Evolutionary conservation across 352 stramenopile genomes (phyloP), one percentile per base, ranked within the genome.

Genomic region (Phytopythium delawarense): DNA sequence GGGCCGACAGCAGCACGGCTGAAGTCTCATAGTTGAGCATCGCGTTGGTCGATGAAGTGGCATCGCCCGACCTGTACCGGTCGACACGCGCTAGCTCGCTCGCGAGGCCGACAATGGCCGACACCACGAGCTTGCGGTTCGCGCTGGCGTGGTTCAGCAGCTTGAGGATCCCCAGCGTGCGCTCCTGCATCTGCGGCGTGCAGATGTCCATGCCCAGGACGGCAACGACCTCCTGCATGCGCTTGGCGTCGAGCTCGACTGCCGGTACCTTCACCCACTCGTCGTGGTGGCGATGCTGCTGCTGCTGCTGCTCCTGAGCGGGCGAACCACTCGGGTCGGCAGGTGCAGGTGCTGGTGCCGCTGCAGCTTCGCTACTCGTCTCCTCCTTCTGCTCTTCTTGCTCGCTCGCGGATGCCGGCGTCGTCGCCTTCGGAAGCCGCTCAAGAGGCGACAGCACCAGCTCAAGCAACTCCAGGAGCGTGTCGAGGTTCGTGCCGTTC

Each of bases 391-490:
- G 75, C 62, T 88, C 72, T 40, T 81, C 72, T 53, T 77, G 69
- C 23, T 76, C 68, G 11, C 70, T 64, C n/a, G 9, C 23, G 2
- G 59, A 37, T 6, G 56, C 55, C 1, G 21, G 18, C 2, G 62
- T 57, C 15, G 40, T 25, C 49, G 71, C 75, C 65, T 67, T 84
- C 72, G 58, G 75, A 6, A 98, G 57, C 13, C 93, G 77, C 30
- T 89, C 88, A 15, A 98, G 73, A 37, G 94, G 95, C 7, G 87
- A 81, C 13, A 98, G 71, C 46, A 97, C 74, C 51, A 88, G 63
- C 70, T 98, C 95, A 12, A 98, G 70, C 12, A 98, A 66, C 64
- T 95, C 84, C 1, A 99, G 75, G 35, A 98, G 71, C 42, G 96
- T 87, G 62, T 99, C 95, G 28, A 99, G 72, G 62, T 96, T 97